Evolutionary conservation across 129 eudicot genomes (phyloP), one percentile per base, ranked within the genome.

Genomic region (Logfia minima): DNA sequence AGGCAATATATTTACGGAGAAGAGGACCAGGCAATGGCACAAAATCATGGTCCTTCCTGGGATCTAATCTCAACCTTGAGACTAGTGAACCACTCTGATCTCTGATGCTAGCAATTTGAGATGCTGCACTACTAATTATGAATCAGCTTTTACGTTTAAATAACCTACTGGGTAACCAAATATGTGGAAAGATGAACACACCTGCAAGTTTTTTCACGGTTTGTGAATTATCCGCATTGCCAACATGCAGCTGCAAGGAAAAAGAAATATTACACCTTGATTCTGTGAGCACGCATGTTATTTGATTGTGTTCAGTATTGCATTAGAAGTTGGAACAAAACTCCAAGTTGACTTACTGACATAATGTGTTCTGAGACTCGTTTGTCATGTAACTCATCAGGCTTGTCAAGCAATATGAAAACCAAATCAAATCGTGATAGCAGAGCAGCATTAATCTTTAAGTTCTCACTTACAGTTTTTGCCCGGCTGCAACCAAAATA

Each of bases 401-500:
- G 99, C 80, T 87, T 87, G 80, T 94, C 97, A 45, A 94, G 99
- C 72, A 94, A 86, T 75, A 94, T 94, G 89, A 94, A 94, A 72
- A 94, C 96, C 86, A 94, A 82, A 88, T 94, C 97, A 80, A 94
- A 94, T 18, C 99, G 90, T 24, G 99, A 94, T 65, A 94, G 87
- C 6, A 94, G 88, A 72, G 99, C 89, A 75, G 89, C 84, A 80
- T 82, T 91, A 82, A 94, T 91, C 82, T 94, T 94, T 83, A 94
- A 85, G 83, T 94, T 94, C 81, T 94, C 99, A 67, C 91, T 94
- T 81, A 94, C 99, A 9, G 99, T 94, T 83, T 94, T 94, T 51
- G 96, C 99, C 59, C 97, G 94, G 82, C 99, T 94, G 99, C 79
- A 92, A 66, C 59, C 34, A 75, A 80, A 32, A 34, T 21, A 53